A percentile compares a stretch with the other conserved stretches of the same genome.
phyloP scores from a whole-genome alignment of 805 yeast species.

The Wickerhamiella shivajii region DNA sequence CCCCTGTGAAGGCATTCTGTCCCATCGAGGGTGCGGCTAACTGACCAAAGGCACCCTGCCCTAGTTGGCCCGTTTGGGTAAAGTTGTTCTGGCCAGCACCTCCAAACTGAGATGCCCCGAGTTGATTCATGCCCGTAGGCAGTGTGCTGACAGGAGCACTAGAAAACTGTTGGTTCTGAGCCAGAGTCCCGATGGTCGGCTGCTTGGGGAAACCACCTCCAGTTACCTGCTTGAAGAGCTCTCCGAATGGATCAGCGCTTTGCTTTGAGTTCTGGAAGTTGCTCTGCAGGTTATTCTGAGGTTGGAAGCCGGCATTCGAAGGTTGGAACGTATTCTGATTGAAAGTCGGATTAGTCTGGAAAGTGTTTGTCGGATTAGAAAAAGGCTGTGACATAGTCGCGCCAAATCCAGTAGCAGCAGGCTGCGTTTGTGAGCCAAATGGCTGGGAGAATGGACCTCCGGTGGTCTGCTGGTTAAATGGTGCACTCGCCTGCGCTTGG shows the following conservation, averaged over 20 bases:
- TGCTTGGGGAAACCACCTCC: slow-evolving; percentile 1
- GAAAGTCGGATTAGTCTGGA: slow-evolving; percentile 4
- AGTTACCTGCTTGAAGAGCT: slow-evolving; percentile 2
- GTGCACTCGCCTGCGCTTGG: slow-evolving; percentile 21
- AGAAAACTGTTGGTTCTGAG: background rate
- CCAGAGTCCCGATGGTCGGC: slow-evolving; percentile 1
- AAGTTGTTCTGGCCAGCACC: background rate
- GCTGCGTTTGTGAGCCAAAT: slow-evolving; percentile 9
- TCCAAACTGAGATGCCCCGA: background rate
- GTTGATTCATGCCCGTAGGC: background rate
- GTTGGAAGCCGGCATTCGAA: too few relatives aligned
- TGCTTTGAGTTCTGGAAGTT: slow-evolving; percentile 6
- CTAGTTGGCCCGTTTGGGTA: background rate
- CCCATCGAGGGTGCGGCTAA: too few relatives aligned
- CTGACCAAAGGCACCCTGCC: background rate
- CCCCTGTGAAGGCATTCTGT: too few relatives aligned
- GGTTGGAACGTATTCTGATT: slow-evolving; percentile 2
- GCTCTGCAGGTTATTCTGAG: too few relatives aligned
- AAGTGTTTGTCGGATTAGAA: background rate
- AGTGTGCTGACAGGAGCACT: background rate
- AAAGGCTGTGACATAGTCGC: slow-evolving; percentile 2
- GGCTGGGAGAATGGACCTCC: slow-evolving; percentile 19
- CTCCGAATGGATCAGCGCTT: slow-evolving; percentile 14
- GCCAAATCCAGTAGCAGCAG: slow-evolving; percentile 15
- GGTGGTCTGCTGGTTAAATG: slow-evolving; percentile 11